Percentiles rank a stretch among this genome's conserved stretches.
Evolutionary conservation across 306 rosid genomes (phyloP).

Genomic region (Senna tora): DNA sequence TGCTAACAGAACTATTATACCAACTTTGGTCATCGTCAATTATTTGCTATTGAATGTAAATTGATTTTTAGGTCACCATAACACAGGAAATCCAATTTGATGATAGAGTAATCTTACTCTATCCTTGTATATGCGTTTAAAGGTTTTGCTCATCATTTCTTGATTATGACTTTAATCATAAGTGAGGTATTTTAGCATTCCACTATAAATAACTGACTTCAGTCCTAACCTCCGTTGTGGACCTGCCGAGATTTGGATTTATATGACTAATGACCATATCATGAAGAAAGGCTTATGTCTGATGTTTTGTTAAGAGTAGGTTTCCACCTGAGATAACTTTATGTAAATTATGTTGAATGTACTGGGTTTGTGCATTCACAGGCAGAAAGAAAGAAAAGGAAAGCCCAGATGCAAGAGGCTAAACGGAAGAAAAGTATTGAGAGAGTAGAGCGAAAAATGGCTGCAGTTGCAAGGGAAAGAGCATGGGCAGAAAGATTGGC

Average conservation of each 20-base stretch:
- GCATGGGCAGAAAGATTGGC: slow-evolving; percentile 63
- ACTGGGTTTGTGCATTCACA: slow-evolving; percentile 45
- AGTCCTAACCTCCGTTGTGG: slow-evolving; percentile 12
- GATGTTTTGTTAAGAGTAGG: background rate
- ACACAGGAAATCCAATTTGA: background rate
- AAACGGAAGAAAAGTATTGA: slow-evolving; percentile 67
- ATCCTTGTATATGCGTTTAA: background rate
- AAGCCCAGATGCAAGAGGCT: slow-evolving; percentile 83
- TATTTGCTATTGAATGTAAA: background rate
- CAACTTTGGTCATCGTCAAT: background rate
- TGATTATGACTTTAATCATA: slow-evolving; percentile 9
- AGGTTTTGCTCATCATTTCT: background rate
- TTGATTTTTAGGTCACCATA: background rate
- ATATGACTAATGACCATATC: background rate
- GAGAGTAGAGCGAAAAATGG: slow-evolving; percentile 91
- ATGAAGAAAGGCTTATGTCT: background rate
- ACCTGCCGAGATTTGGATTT: slow-evolving; percentile 7
- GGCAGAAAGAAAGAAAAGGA: slow-evolving; percentile 76
- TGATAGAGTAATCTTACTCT: background rate
- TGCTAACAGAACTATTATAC: background rate
- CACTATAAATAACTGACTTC: slow-evolving; percentile 22
- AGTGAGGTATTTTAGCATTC: background rate
- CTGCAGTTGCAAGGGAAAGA: slow-evolving; percentile 88
- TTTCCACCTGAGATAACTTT: slow-evolving; percentile 16
- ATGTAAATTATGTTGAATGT: slow-evolving; percentile 34